Conservation (phyloP, 2,329 filamentous ascomycete species). For the Cadophora luteo-olivacea region DNA sequence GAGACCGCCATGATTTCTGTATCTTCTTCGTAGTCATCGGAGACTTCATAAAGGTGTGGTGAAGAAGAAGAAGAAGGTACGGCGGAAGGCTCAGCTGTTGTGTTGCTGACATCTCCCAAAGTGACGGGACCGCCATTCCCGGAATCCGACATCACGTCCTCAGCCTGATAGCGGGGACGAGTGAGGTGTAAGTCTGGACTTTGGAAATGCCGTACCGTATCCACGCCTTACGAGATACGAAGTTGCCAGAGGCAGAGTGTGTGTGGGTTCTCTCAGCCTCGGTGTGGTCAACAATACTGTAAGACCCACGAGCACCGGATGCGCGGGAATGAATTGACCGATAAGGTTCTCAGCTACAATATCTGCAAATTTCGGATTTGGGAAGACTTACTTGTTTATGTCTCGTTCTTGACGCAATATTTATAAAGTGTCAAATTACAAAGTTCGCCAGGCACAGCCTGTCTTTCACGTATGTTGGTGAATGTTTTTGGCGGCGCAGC, state of each 20-base stretch:
- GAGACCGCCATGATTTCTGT: constrained; percentile 34
- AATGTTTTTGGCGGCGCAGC: neutral
- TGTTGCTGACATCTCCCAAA: constrained; percentile 19
- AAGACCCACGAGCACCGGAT: constrained; percentile 6
- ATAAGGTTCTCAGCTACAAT: constrained; percentile 13
- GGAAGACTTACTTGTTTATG: neutral
- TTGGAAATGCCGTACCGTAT: neutral
- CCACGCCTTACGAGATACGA: constrained; percentile 13
- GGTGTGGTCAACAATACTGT: neutral
- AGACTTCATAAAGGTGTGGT: constrained; percentile 20
- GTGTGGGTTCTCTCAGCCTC: neutral
- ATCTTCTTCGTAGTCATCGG: constrained; percentile 33
- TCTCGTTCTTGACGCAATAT: neutral
- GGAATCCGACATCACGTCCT: constrained; percentile 15
- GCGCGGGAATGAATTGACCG: constrained; percentile 3
- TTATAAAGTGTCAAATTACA: neutral
- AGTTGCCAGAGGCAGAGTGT: constrained; percentile 2
- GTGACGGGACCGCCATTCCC: constrained; percentile 7
- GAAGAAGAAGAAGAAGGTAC: constrained; percentile 18
- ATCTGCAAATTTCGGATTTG: neutral
- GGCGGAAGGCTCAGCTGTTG: constrained; percentile 6
- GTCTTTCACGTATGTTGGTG: neutral
- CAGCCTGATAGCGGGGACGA: neutral
- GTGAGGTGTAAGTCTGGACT: neutral
- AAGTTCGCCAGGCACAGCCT: neutral